phyloP scores from a whole-genome alignment of 2,329 filamentous ascomycete species.

The Whalleya microplaca region DNA sequence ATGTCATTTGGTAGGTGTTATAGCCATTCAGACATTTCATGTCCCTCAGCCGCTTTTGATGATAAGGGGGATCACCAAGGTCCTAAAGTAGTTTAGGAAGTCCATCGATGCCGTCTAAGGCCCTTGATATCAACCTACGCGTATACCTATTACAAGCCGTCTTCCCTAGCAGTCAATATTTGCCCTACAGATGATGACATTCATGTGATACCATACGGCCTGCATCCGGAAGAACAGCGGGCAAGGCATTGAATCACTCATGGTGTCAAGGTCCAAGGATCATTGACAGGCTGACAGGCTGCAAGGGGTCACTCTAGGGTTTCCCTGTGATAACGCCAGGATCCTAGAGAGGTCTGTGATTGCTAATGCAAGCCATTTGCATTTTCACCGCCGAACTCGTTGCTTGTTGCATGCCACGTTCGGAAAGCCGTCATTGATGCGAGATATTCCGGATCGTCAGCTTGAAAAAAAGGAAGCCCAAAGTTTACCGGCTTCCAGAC shows the following conservation, averaged over 20 bases:
- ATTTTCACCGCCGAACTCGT: constrained; percentile 4
- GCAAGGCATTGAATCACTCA: neutral
- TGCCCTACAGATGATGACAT: neutral
- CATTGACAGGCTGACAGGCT: constrained; percentile 1
- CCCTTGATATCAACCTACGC: neutral
- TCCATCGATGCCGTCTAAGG: neutral
- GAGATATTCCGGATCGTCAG: constrained; percentile 19
- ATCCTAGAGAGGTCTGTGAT: constrained; percentile 1
- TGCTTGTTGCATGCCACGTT: constrained; percentile 10
- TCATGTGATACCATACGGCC: neutral
- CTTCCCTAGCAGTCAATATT: neutral
- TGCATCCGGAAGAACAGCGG: neutral
- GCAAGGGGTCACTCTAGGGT: constrained; percentile 11
- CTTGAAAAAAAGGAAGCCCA: constrained; percentile 12
- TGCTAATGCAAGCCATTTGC: constrained; percentile 17
- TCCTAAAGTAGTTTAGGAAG: neutral
- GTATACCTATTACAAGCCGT: neutral
- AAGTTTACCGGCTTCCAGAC: constrained; percentile 16
- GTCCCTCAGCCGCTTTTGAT: neutral
- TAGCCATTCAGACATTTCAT: neutral
- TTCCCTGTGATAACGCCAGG: constrained; percentile 13
- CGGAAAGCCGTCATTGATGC: constrained; percentile 12
- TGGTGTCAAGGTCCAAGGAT: neutral
- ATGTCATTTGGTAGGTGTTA: neutral
- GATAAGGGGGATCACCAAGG: neutral